Evolutionary conservation across 352 stramenopile genomes (phyloP).

Genomic region (Thalassiosira gravida): DNA sequence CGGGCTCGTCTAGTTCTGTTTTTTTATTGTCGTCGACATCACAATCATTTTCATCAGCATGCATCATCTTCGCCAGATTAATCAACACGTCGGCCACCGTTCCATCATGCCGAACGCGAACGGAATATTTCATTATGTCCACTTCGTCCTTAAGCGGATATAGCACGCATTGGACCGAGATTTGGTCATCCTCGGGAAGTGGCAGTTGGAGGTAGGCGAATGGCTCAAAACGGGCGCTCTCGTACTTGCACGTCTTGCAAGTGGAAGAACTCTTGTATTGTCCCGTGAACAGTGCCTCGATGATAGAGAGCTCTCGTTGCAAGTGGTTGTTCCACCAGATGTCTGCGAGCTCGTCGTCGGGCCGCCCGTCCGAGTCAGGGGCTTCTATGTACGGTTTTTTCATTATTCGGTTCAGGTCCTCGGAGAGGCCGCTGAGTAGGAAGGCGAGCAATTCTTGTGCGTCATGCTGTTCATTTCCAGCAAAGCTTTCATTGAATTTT

Average conservation of each 20-base stretch:
- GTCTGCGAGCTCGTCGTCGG: conserved; percentile 94
- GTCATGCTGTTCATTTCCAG: conserved; percentile 97
- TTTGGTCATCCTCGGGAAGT: conserved; percentile 84
- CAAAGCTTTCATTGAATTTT: conserved; percentile 93
- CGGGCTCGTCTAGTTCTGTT: conserved; percentile 18
- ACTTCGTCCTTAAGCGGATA: conserved; percentile 63
- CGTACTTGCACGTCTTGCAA: conserved; percentile 94
- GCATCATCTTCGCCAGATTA: conserved; percentile 68
- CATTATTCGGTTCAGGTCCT: conserved; percentile 89
- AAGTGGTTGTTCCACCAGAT: conserved; percentile 99
- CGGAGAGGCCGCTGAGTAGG: conserved; percentile 89
- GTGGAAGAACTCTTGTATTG: conserved; percentile 97
- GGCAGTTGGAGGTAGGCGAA: conserved; percentile 84
- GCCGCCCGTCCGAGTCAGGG: conserved; percentile 88
- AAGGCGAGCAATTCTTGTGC: conserved; percentile 91
- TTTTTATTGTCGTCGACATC: conserved; percentile 12
- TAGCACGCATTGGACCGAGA: conserved; percentile 75
- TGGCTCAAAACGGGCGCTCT: conserved; percentile 84
- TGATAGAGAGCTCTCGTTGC: conserved; percentile 95
- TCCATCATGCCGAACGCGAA: conserved; percentile 74
- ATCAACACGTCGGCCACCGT: conserved; percentile 78
- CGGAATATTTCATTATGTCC: conserved; percentile 77
- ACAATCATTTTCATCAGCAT: conserved; percentile 54
- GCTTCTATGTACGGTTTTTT: conserved; percentile 89
- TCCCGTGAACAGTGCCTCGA: conserved; percentile 97